Base-by-base conservation (phyloP, 257 asterid genomes). In the Vinca minor region DNA sequence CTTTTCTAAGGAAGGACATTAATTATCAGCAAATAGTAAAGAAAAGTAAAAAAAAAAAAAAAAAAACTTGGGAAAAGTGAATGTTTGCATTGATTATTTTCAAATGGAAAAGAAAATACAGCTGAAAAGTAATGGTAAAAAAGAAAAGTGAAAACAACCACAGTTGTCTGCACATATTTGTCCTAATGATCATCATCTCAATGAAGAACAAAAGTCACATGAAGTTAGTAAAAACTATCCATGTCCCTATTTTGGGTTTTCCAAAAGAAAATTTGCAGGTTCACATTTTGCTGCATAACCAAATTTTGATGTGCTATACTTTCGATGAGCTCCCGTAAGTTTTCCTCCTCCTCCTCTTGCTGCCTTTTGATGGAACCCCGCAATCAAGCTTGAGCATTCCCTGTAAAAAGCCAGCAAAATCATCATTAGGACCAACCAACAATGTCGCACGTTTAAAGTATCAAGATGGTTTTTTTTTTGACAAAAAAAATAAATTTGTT, bases 251-350 rank as follows among this genome's bases (percentile, higher is more conserved):
- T 77, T 76, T 70, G 69, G 73, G 41, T 71, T 76, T 68, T 78
- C 85, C 72, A 79, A 58, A 77, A 87, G 83, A 78, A 80, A 85
- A 71, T 54, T 77, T 57, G 94, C 95, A 4, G 97, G 86, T 47
- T 78, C 86, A 64, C 87, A 81, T 75, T 83, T 85, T 58, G 95
- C 85, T 28, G 95, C 84, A 65, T 81, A 79, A 1, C 94, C 94
- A 68, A 72, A 85, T 66, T 81, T 89, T 0, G 86, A 79, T 46
- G 94, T 85, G 71, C 79, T 81, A 78, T 89, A 89, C 78, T 89
- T 89, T 44, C 95, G 74, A 71, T 89, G 87, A 7, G 76, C 94
- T 3, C 90, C 97, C 0, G 97, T 87, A 0, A 89, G 86, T 59
- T 83, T 89, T 8, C 97, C 92, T n/a, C n/a, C n/a, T n/a, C n/a